phyloP scores from a whole-genome alignment of 768 basidiomycete species.

The Termitomyces sp. region DNA sequence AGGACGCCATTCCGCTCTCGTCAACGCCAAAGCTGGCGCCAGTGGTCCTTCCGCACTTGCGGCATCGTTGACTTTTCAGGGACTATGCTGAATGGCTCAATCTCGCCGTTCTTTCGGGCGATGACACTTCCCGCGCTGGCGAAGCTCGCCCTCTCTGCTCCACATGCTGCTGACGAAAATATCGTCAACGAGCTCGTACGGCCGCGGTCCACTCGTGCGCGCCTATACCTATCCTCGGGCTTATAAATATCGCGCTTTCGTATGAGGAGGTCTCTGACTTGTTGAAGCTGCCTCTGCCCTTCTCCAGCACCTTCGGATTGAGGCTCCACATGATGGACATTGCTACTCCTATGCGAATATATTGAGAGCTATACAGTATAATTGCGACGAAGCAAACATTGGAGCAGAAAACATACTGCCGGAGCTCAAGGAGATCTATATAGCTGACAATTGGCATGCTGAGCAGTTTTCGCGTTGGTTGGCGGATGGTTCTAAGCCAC shows the following conservation, averaged over 20 bases:
- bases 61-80: background rate
- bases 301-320: background rate
- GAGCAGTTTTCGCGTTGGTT: background rate
- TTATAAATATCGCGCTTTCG: background rate
- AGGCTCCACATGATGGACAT: background rate
- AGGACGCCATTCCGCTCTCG: background rate
- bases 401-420: background rate
- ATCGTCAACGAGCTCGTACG: background rate
- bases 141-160: background rate
- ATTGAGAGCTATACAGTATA: background rate
- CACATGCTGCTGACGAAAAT: background rate
- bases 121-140: background rate
- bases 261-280: background rate
- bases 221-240: background rate
- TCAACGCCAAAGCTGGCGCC: background rate
- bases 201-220: background rate
- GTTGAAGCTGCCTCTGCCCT: background rate
- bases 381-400: background rate
- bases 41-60: background rate
- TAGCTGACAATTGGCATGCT: background rate
- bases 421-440: background rate
- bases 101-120: background rate
- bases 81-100: background rate
- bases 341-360: background rate
- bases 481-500: background rate